Evolutionary conservation across 306 rosid species (phyloP), one percentile per base, ranked within the genome.

Genomic region (Urtica urens): DNA sequence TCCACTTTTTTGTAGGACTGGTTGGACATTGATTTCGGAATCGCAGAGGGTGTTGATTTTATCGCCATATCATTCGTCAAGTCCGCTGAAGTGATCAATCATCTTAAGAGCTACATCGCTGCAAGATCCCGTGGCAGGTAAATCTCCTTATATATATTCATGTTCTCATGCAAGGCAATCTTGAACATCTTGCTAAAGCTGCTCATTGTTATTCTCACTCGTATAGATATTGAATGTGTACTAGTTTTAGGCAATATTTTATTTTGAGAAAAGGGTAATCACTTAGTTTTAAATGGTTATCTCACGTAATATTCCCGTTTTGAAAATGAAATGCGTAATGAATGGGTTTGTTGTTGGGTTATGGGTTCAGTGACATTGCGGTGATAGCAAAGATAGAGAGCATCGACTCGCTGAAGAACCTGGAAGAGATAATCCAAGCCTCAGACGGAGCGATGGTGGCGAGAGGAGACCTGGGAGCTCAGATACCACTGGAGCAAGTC

Each of bases 371-470:
- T 46, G 94, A 82, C 60, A 78, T 86, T 53, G 55, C 94, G 44
- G 76, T 85, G 44, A 72, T 92, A 65, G 94, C 99, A 48, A 92
- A 92, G 78, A 92, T 92, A 64, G 99, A 92, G 73, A 92, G 99
- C 46, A 63, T 85, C 43, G 99, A 92, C 72, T 90, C 99, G 11
- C 72, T 90, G 67, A 90, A 75, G 77, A 90, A 90, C 76, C 70
- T 92, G 79, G 94, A 92, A 64, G 99, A 82, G 68, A 92, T 92
- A 57, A 77, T 92, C 58, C 78, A 1, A 60, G 86, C 94, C 18
- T 80, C 99, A 17, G 99, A 92, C 38, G 99, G 96, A 57, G 99
- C 99, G 19, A 92, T 92, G 99, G 99, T 92, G 68, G 99, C 99
- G 55, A 78, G 99, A 63, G 99, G 96, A 58, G 99, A 92, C 67